These are phyloP conservation scores for Digitaria exilis DNA, from an alignment of 202 grass and related monocot genomes.

Conservation along the genomic window DNA sequence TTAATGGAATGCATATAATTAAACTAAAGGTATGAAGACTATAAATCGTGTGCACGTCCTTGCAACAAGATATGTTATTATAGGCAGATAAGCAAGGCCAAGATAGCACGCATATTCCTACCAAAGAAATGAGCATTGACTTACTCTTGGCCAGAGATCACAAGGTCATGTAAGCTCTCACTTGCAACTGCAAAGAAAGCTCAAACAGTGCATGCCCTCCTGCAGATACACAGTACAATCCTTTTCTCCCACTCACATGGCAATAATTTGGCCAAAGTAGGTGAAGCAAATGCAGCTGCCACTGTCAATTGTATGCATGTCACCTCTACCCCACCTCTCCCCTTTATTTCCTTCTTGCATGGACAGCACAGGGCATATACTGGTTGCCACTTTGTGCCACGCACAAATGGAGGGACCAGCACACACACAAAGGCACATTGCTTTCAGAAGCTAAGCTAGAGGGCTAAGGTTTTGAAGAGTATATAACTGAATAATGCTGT, in stretches of 20 bases:
- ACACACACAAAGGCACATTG: conserved; percentile 1
- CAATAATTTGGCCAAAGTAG: conserved; percentile 23
- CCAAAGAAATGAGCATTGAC: background rate
- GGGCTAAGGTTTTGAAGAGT: conserved; percentile 14
- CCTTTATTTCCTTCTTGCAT: background rate
- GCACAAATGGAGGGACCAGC: conserved; percentile 9
- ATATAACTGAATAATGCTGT: conserved; percentile 11
- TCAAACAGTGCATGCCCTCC: background rate
- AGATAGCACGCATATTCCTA: background rate
- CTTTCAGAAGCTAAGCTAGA: conserved; percentile 19
- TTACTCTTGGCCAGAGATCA: background rate
- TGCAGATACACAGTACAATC: background rate
- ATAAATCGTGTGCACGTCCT: background rate
- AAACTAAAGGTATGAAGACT: background rate
- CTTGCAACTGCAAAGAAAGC: background rate
- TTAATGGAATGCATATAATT: background rate
- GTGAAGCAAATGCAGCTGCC: conserved; percentile 6
- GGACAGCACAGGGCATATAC: background rate
- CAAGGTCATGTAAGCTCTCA: background rate
- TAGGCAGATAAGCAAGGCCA: background rate
- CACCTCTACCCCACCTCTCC: background rate
- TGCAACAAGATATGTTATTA: background rate
- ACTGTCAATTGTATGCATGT: background rate
- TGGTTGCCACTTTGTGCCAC: background rate
- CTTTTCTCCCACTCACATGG: conserved; percentile 7